A percentile compares a stretch with the other conserved stretches of the same genome.
Conservation (phyloP, 495 filamentous ascomycete genomes). For the Darksidea phi region DNA sequence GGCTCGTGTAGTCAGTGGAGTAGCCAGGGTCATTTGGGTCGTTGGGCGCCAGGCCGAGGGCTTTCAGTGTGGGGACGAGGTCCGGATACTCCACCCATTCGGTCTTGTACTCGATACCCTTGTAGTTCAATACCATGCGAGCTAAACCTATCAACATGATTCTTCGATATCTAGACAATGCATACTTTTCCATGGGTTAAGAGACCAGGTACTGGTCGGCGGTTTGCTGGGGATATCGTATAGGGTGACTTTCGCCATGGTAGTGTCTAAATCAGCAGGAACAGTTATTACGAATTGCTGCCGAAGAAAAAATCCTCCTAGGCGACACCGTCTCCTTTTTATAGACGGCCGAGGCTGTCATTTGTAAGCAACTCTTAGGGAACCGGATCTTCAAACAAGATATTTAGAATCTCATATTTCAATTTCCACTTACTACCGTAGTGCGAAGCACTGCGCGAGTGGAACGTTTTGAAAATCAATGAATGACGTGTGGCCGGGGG, state of each 20-base stretch:
- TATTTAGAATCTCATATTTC: too few species aligned
- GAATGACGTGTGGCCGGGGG: too few species aligned
- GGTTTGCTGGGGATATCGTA: constrained; percentile 58
- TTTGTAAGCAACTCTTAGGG: too few species aligned
- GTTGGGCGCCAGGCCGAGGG: constrained; percentile 48
- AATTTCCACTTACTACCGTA: too few species aligned
- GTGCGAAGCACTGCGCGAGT: too few species aligned
- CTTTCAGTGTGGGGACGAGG: constrained; percentile 50
- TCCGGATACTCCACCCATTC: constrained; percentile 68
- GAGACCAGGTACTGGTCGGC: constrained; percentile 51
- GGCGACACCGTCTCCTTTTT: too few species aligned
- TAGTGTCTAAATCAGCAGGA: neutral
- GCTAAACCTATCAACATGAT: constrained; percentile 41
- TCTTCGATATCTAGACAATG: neutral
- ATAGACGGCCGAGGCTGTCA: too few species aligned
- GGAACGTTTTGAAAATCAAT: too few species aligned
- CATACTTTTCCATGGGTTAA: constrained; percentile 59
- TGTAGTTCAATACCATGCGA: constrained; percentile 60
- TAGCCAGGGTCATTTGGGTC: constrained; percentile 32
- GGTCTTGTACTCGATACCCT: constrained; percentile 61
- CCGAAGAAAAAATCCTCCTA: too few species aligned
- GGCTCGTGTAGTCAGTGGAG: constrained; percentile 51
- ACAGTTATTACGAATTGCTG: too few species aligned
- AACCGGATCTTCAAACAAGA: too few species aligned
- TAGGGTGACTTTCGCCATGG: constrained; percentile 39